Base-by-base conservation (phyloP, 495 filamentous ascomycete genomes). In the Cercophora samala region DNA sequence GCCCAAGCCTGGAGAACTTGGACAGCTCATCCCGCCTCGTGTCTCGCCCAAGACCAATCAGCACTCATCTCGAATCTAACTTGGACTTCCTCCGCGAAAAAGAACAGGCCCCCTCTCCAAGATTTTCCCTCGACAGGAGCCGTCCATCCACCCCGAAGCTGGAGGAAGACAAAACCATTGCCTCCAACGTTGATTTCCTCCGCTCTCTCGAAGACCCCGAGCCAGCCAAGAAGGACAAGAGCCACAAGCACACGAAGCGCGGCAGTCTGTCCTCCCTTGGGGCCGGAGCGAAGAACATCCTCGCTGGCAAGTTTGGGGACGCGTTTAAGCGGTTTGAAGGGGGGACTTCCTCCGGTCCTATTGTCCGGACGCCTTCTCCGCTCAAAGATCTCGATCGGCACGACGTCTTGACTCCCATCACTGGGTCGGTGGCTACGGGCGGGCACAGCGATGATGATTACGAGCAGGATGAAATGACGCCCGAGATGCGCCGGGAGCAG, bases 281-380 rank as follows among this genome's bases (percentile, higher is more conserved):
- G 5, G 88, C 91, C 1, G 90, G 90, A 29, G 90, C 91, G 64
- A 97, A 96, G 76, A 91, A 85, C n/a, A 85, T 97, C 52, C 83
- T 99, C 24, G 89, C 89, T 25, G 92, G 93, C 8, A 93, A 91
- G 75, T 97, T 99, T 76, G 93, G 96, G 1, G 96, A 97, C 63
- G 94, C 96, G 4, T 98, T 99, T 81, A 90, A 93, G 68, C 86
- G 91, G 5, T 99, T 99, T 71, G 95, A 99, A 74, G 85, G 85
- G 86, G 56, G 51, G 17, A 86, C 68, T 80, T 78, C 62, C 73
- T 77, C 37, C 84, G 82, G 19, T 24, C 77, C 77, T 19, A 79
- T 75, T 42, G 76, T 74, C 24, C 81, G 83, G 68, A 84, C 82
- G 25, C 85, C 86, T 29, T 88, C 85, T 32, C 86, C 85, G 0